Base-by-base conservation (phyloP, 768 basidiomycete species). In the Coprinellus micaceus region DNA sequence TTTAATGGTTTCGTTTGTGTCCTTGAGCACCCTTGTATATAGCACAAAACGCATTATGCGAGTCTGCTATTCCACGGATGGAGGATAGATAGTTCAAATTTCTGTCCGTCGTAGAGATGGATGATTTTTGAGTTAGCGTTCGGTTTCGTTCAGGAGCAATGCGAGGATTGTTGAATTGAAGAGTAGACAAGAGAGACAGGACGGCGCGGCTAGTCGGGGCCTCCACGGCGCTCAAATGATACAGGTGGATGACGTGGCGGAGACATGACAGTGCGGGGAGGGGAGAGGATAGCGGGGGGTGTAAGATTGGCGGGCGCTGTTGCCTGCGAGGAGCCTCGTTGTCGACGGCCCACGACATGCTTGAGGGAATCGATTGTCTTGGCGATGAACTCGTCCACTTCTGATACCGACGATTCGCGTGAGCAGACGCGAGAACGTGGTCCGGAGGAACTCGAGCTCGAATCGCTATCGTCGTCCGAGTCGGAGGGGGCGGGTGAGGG, bases 341-440 rank as follows among this genome's bases (percentile, higher is more conserved):
- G 29, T 21, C 49, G 28, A 13, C n/a, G 29, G 9, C 49, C 49
- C 15, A 51, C 49, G 21, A 51, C 49, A 13, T 51, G 49, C 33
- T 51, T 51, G 26, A 51, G 33, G 7, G 49, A 51, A 19, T 51
- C 49, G 33, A 51, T 51, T n/a, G 49, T 51, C 49, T 51, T 51
- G 5, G 49, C 33, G 33, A 51, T 33, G 21, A 51, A 51, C 19
- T 51, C 49, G 33, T 51, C 49, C 19, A 51, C 49, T 24, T 51
- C 49, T 6, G 49, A 51, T n/a, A 51, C 49, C n/a, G 49, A 51
- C 9, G 49, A 51, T 22, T 51, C 49, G 29, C 49, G 49, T 17
- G 49, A 51, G 49, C 33, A 51, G 19, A 22, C 30, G 9, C 49
- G 29, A n/a, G 49, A 51, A 24, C 49, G 49, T n/a, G 49, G n/a